Percentiles rank a stretch among this genome's conserved stretches.
Conservation (phyloP, 2,329 filamentous ascomycete genomes). For the Ceratocystis colombiana region DNA sequence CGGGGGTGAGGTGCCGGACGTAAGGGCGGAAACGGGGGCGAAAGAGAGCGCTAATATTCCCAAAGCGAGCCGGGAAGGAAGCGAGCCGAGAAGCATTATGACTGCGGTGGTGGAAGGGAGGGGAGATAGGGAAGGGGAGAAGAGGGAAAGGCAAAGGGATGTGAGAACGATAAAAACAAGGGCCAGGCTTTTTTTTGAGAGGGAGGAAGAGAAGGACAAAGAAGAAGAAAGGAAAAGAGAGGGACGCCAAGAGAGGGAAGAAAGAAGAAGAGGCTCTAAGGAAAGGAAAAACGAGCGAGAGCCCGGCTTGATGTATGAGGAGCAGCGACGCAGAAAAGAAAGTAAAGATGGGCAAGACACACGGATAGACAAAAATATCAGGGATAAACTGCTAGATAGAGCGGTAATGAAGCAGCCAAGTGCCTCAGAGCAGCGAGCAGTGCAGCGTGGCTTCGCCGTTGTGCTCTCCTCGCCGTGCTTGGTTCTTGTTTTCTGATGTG, state of each 20-base stretch:
- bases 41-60: not conserved
- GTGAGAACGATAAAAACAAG: too few relatives aligned
- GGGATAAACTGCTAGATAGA: not conserved
- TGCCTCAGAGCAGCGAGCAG: too few relatives aligned
- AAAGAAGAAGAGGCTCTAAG: not conserved
- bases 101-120: not conserved
- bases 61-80: not conserved
- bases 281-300: not conserved
- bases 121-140: not conserved
- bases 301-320: not conserved
- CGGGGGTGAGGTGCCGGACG: not conserved
- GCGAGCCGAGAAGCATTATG: slow-evolving; percentile 11
- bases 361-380: not conserved
- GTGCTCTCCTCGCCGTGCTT: too few relatives aligned
- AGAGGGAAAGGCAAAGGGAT: not conserved
- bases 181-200: not conserved
- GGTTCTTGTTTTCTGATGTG: too few relatives aligned
- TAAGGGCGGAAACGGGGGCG: not conserved
- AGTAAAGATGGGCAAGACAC: too few relatives aligned
- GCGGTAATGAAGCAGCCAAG: too few relatives aligned
- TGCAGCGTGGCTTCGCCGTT: too few relatives aligned
- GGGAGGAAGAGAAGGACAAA: not conserved
- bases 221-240: not conserved
- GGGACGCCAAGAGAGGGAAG: not conserved
- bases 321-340: not conserved